A percentile compares a stretch with the other conserved stretches of the same genome.
phyloP scores from a whole-genome alignment of 1,139 yeast species.

The Chernovozyma sophiae-reginae region DNA sequence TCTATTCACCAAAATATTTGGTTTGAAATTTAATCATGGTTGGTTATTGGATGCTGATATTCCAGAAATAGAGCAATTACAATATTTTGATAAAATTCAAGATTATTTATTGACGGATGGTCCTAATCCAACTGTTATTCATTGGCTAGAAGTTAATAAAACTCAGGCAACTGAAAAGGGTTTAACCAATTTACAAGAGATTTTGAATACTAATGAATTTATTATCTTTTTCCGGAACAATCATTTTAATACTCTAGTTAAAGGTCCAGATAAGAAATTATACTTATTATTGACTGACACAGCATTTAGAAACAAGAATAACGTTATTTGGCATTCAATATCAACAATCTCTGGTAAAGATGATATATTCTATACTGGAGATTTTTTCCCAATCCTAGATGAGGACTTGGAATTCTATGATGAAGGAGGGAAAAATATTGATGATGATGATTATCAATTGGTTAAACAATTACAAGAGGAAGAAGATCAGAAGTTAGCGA shows the following conservation, averaged over 20 bases:
- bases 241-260: constrained; percentile 73
- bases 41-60: constrained; percentile 34
- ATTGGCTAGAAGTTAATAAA: constrained; percentile 50
- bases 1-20: constrained; percentile 35
- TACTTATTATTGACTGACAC: constrained; percentile 69
- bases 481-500: constrained; percentile 57
- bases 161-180: constrained; percentile 75
- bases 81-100: constrained; percentile 45
- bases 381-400: constrained; percentile 43
- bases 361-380: constrained; percentile 64
- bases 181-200: constrained; percentile 39
- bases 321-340: constrained; percentile 75
- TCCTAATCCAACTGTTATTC: constrained; percentile 16
- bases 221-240: constrained; percentile 78
- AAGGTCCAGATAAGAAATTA: constrained; percentile 45
- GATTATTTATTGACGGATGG: constrained; percentile 26
- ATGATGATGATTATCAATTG: constrained; percentile 37
- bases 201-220: constrained; percentile 36
- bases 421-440: constrained; percentile 13
- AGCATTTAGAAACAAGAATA: constrained; percentile 45
- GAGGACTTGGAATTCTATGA: constrained; percentile 15
- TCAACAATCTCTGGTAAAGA: constrained; percentile 60
- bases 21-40: constrained; percentile 45
- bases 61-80: constrained; percentile 22
- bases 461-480: constrained; percentile 56